A percentile compares a stretch with the other conserved stretches of the same genome.
Conservation (phyloP, 2,329 filamentous ascomycete genomes). For the Kalaharituber pfeilii region DNA sequence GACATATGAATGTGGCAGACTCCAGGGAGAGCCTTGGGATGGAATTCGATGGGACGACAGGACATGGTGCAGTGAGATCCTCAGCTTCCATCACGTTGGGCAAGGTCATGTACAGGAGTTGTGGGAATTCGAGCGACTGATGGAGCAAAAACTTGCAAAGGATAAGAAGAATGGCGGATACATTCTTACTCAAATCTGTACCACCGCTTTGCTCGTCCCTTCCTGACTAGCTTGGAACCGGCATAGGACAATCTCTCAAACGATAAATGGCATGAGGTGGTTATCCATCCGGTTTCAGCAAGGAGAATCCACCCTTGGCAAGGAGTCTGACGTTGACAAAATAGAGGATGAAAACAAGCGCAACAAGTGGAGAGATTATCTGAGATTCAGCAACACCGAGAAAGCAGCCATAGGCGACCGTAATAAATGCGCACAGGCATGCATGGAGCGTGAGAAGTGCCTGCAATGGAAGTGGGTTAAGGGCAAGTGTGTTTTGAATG, state of each 20-base stretch:
- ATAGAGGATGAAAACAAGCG: background rate
- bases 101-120: background rate
- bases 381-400: background rate
- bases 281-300: background rate
- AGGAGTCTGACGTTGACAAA: background rate
- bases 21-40: constrained; percentile 1
- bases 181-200: background rate
- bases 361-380: background rate
- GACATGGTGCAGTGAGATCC: background rate
- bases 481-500: background rate
- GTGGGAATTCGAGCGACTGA: background rate
- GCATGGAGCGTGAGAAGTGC: background rate
- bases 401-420: background rate
- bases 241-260: constrained; percentile 2
- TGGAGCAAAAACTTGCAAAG: background rate
- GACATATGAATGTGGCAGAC: background rate
- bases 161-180: background rate
- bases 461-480: background rate
- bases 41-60: background rate
- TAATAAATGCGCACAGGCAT: background rate
- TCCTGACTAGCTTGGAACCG: background rate
- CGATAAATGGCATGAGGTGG: background rate
- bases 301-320: background rate
- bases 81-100: background rate
- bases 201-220: background rate